Conservation (phyloP, 371 early-diverging fungal species). For the Syncephalastrum sp. region DNA sequence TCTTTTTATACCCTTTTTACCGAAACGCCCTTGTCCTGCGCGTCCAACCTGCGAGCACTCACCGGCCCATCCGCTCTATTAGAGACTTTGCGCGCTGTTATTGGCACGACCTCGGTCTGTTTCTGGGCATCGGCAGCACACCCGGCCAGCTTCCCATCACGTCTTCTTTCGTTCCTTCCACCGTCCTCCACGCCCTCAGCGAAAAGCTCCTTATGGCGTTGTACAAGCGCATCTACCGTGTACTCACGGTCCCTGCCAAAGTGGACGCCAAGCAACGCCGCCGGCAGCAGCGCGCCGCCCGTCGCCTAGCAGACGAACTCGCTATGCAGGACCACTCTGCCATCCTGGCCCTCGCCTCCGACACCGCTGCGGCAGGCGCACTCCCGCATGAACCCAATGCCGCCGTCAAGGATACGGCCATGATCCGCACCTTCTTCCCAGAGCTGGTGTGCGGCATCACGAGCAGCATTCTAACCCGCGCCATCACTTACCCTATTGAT, state of each 20-base stretch:
- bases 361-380: too few relatives aligned
- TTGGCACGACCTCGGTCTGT: slow-evolving; percentile 40
- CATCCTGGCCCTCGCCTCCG: too few relatives aligned
- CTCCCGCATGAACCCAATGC: slow-evolving; percentile 1
- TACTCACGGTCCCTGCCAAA: slow-evolving; percentile 4
- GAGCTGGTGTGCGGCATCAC: slow-evolving; percentile 59
- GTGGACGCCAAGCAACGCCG: slow-evolving; percentile 15
- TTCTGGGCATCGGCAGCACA: slow-evolving; percentile 23
- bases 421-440: slow-evolving; percentile 55
- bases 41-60: slow-evolving; percentile 41
- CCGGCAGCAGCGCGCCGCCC: slow-evolving; percentile 12
- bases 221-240: slow-evolving; percentile 39
- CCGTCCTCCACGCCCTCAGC: slow-evolving; percentile 43
- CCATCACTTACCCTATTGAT: slow-evolving; percentile 54
- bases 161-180: slow-evolving; percentile 53
- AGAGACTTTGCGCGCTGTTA: slow-evolving; percentile 42
- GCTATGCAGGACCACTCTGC: too few relatives aligned
- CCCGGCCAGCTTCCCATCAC: slow-evolving; percentile 26
- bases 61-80: slow-evolving; percentile 2
- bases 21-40: slow-evolving; percentile 54
- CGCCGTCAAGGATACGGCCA: slow-evolving; percentile 20
- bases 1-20: slow-evolving; percentile 55
- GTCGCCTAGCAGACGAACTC: neutral
- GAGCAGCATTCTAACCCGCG: slow-evolving; percentile 52
- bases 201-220: slow-evolving; percentile 51